A percentile compares a stretch with the other conserved stretches of the same genome.
Evolutionary conservation across 345 rosid species (phyloP).

Genomic region (Lagerstroemia speciosa): DNA sequence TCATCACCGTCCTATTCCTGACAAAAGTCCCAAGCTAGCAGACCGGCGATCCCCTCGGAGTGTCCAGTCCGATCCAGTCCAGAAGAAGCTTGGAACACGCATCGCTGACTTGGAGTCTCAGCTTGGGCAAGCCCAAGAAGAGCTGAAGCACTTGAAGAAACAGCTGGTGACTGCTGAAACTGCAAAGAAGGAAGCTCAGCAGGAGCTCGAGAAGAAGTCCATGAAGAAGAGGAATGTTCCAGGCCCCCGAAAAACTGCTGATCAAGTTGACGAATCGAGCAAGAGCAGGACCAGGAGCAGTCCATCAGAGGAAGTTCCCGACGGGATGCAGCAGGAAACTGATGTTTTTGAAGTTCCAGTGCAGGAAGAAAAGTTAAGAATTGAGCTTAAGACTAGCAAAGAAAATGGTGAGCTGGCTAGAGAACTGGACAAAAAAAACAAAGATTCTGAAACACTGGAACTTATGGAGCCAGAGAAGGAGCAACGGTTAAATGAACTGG

Average conservation of each 20-base stretch:
- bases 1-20: conserved; percentile 44
- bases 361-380: conserved; percentile 27
- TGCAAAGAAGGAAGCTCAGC: conserved; percentile 69
- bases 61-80: conserved; percentile 45
- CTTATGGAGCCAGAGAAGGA: conserved; percentile 26
- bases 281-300: conserved; percentile 13
- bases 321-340: conserved; percentile 41
- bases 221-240: conserved; percentile 26
- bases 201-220: conserved; percentile 45
- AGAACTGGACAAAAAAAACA: conserved; percentile 18
- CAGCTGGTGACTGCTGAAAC: conserved; percentile 78
- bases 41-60: conserved; percentile 79
- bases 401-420: conserved; percentile 11
- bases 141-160: conserved; percentile 63
- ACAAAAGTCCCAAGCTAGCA: conserved; percentile 60
- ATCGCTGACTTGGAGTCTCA: conserved; percentile 83
- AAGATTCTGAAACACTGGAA: conserved; percentile 12
- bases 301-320: conserved; percentile 25
- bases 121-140: conserved; percentile 88
- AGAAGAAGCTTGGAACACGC: conserved; percentile 78
- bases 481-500: conserved; percentile 22
- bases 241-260: conserved; percentile 14
- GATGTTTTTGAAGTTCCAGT: conserved; percentile 67
- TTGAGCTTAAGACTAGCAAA: conserved; percentile 17
- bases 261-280: conserved; percentile 19